Base-by-base conservation (phyloP, 2,329 filamentous ascomycete genomes). In the Neopestalotiopsis rosae region DNA sequence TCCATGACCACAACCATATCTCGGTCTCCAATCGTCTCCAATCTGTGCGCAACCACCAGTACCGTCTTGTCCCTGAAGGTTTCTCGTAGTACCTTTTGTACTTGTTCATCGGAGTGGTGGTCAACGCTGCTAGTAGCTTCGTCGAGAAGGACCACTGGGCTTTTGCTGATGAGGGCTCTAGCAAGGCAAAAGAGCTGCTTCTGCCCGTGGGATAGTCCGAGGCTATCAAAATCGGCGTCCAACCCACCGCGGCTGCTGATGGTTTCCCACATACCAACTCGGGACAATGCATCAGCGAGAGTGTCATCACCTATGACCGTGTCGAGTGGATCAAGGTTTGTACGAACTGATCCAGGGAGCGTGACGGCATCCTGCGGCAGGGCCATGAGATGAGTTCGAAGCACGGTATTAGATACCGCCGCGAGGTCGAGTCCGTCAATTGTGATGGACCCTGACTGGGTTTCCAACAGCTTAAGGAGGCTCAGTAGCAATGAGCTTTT, bases 161-260 rank as follows among this genome's bases (percentile, higher is more conserved):
- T 72, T 34, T 76, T 71, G 28, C 77, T 69, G 9, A 79, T 69
- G 2, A 78, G 67, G 2, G 76, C 74, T 6, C 76, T 73, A 1
- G 69, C 72, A 1, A 76, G 74, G 10, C 72, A 73, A 57, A 78
- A 73, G 28, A 78, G 73, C 66, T 79, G 75, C 30, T 69, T 61
- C 73, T 90, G 87, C 1, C 88, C 88, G 68, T 84, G 83, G 17
- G 82, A 85, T 5, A 87, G 75, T 69, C 81, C 81, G n/a, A 82
- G 76, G 3, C 80, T 76, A 20, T 81, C 81, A 64, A 88, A 80
- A 14, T 67, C 69, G 5, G 72, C 72, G 0, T 72, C 69, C 4
- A 78, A 68, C 1, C 77, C 75, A 5, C 76, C 76, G 5, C 69
- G 71, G 1, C 73, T 70, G 12, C 68, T 45, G 5, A 78, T 69